Conservation (phyloP, 2,329 filamentous ascomycete species). For the Fusarium xylarioides region DNA sequence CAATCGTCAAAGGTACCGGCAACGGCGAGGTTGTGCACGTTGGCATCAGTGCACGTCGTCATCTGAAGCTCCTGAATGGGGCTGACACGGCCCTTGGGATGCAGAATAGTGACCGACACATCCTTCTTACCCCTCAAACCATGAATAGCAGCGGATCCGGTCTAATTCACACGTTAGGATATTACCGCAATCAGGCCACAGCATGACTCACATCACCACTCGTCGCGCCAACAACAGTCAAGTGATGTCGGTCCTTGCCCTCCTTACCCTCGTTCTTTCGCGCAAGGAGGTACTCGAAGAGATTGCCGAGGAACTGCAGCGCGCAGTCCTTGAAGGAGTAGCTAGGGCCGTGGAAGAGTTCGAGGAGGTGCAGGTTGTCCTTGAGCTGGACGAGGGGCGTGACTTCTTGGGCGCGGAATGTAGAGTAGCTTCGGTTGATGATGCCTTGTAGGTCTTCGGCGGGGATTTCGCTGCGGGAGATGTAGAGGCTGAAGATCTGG, state of each 20-base stretch:
- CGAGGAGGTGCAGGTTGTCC: slow-evolving; percentile 80
- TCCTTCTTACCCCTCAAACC: slow-evolving; percentile 95
- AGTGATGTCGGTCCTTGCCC: slow-evolving; percentile 74
- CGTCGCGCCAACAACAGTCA: slow-evolving; percentile 88
- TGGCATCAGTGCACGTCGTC: slow-evolving; percentile 90
- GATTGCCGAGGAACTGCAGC: slow-evolving; percentile 92
- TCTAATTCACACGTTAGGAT: slow-evolving; percentile 49
- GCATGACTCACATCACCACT: slow-evolving; percentile 67
- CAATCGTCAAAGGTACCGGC: slow-evolving; percentile 96
- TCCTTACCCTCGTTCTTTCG: slow-evolving; percentile 66
- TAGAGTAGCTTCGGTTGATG: slow-evolving; percentile 85
- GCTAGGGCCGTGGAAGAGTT: slow-evolving; percentile 95
- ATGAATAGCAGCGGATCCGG: slow-evolving; percentile 95
- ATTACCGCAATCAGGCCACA: not conserved
- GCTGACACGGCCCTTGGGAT: slow-evolving; percentile 89
- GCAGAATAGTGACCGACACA: slow-evolving; percentile 93
- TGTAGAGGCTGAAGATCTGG: slow-evolving; percentile 87
- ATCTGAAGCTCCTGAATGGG: slow-evolving; percentile 96
- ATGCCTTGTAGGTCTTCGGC: slow-evolving; percentile 77
- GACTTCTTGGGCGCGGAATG: slow-evolving; percentile 80
- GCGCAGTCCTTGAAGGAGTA: slow-evolving; percentile 93
- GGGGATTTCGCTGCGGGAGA: slow-evolving; percentile 64
- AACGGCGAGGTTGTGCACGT: slow-evolving; percentile 92
- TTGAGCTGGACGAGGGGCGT: slow-evolving; percentile 66
- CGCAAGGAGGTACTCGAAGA: slow-evolving; percentile 92